Conservation (phyloP, 768 basidiomycete species). For the Agrocybe chaxingu region DNA sequence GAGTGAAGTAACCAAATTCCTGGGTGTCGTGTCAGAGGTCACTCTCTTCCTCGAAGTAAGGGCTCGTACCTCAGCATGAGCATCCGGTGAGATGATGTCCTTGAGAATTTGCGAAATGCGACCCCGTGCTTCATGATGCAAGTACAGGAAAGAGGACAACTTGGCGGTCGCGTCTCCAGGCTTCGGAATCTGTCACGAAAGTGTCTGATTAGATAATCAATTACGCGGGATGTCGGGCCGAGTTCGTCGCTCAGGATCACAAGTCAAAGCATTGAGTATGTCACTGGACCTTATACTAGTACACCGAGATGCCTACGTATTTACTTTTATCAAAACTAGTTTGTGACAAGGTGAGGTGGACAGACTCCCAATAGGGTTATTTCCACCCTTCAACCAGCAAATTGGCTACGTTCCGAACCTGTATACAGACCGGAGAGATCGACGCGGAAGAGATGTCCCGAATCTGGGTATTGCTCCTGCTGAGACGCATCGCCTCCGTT, state of each 20-base stretch:
- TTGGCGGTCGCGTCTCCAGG: neutral
- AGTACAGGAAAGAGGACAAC: conserved; percentile 1
- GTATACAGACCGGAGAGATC: conserved; percentile 41
- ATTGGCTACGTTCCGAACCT: conserved; percentile 33
- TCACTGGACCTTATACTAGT: too few relatives aligned
- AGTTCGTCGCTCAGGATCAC: too few relatives aligned
- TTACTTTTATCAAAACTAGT: neutral
- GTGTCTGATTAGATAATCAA: conserved; percentile 9
- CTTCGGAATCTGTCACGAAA: neutral
- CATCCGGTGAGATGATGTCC: conserved; percentile 89
- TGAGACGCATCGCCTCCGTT: conserved; percentile 48
- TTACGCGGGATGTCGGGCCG: neutral
- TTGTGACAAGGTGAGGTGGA: neutral
- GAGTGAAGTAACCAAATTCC: conserved; percentile 92
- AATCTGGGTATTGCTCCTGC: conserved; percentile 50
- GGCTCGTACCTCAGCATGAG: conserved; percentile 78
- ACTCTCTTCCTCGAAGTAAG: neutral
- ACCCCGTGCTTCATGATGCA: conserved; percentile 87
- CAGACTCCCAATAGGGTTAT: neutral
- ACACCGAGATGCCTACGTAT: neutral
- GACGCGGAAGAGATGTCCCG: conserved; percentile 53
- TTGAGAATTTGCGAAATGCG: conserved; percentile 87
- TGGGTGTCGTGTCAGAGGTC: conserved; percentile 27
- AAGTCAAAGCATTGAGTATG: too few relatives aligned
- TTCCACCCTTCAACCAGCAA: conserved; percentile 23